Conservation (phyloP, 257 asterid species). For the Anisodus acutangulus region DNA sequence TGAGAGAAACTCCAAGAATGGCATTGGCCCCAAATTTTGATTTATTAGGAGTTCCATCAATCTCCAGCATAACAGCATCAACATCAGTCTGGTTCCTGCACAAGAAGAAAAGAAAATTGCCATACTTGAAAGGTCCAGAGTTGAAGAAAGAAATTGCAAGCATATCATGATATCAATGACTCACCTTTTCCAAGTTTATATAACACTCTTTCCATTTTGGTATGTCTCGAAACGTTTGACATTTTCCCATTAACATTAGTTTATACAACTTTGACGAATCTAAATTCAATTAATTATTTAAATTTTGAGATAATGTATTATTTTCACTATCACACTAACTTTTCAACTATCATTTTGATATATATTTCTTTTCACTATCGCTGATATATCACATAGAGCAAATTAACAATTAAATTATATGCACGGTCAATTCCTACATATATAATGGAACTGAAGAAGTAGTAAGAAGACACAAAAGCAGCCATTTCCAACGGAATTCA, state of each 20-base stretch:
- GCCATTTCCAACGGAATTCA: background rate
- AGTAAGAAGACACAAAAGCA: background rate
- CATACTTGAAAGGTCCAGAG: background rate
- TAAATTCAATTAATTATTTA: background rate
- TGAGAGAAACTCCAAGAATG: slow-evolving; percentile 92
- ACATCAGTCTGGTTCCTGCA: slow-evolving; percentile 81
- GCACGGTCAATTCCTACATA: background rate
- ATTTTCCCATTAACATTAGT: background rate
- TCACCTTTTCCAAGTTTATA: background rate
- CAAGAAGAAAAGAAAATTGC: slow-evolving; percentile 17
- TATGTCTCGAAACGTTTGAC: background rate
- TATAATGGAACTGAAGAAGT: background rate
- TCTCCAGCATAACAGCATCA: slow-evolving; percentile 84
- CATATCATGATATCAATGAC: background rate
- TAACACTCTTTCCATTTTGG: background rate
- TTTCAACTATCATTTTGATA: background rate
- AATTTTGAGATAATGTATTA: background rate
- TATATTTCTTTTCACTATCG: background rate
- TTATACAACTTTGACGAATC: background rate
- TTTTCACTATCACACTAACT: background rate
- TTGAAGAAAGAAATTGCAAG: background rate
- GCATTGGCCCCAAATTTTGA: slow-evolving; percentile 98
- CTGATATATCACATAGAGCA: background rate
- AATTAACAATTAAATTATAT: background rate
- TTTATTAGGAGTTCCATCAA: slow-evolving; percentile 93